A percentile compares a stretch with the other conserved stretches of the same genome.
Evolutionary conservation across 2,329 filamentous ascomycete species (phyloP).

Genomic region (Sporothrix pseudoabietina): DNA sequence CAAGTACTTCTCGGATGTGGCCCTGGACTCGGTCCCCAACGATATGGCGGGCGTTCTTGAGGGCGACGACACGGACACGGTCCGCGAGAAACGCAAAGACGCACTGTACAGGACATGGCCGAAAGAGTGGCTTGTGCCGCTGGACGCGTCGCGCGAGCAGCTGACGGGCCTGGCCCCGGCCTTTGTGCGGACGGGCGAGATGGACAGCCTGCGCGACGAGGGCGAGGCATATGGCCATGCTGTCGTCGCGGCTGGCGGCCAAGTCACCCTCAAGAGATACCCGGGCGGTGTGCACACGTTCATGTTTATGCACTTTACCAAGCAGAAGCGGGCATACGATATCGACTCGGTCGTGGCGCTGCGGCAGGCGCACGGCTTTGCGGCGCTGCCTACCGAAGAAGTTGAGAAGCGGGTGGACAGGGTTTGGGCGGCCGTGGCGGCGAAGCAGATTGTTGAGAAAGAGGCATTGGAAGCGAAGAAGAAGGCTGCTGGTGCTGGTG

Average conservation of each 20-base stretch:
- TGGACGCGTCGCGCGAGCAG: slow-evolving; percentile 49
- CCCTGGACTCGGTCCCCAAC: slow-evolving; percentile 51
- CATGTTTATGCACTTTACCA: slow-evolving; percentile 24
- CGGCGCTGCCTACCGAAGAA: background rate
- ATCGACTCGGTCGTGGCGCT: slow-evolving; percentile 30
- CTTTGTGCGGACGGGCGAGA: slow-evolving; percentile 31
- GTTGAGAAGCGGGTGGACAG: slow-evolving; percentile 26
- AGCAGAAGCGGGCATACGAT: slow-evolving; percentile 29
- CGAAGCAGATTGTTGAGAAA: slow-evolving; percentile 19
- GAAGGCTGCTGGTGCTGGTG: background rate
- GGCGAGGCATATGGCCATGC: slow-evolving; percentile 32
- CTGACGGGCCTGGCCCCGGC: slow-evolving; percentile 44
- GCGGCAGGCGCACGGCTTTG: slow-evolving; percentile 30
- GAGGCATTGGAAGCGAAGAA: slow-evolving; percentile 3
- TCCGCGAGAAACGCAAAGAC: slow-evolving; percentile 4
- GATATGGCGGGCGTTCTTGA: slow-evolving; percentile 41
- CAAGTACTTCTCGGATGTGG: slow-evolving; percentile 42
- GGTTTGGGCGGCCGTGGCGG: background rate
- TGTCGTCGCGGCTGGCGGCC: slow-evolving; percentile 27
- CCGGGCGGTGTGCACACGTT: slow-evolving; percentile 31
- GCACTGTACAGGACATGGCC: background rate
- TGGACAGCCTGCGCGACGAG: slow-evolving; percentile 33
- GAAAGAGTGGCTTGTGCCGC: slow-evolving; percentile 41
- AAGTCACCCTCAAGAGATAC: slow-evolving; percentile 32
- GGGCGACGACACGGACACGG: background rate